Percentiles rank a stretch among this genome's conserved stretches.
Conservation (phyloP, 148 eudicot species). For the Rhododendron kiyosumense region DNA sequence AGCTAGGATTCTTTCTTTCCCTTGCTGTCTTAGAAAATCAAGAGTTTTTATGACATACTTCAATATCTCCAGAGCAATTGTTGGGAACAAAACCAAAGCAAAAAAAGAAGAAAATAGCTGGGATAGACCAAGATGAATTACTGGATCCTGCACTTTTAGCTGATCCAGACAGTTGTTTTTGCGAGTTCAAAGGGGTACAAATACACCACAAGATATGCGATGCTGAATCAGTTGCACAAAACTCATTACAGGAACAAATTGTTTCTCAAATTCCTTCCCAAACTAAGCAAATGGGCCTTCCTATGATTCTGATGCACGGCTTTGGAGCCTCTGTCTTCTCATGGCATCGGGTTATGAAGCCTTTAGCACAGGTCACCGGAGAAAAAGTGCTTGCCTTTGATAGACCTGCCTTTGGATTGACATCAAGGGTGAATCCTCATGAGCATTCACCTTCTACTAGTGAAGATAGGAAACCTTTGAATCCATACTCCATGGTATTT, state of each 20-base stretch:
- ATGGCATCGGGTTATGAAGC: conserved; percentile 82
- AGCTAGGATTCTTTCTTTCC: background rate
- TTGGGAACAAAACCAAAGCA: conserved; percentile 34
- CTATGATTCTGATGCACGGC: conserved; percentile 79
- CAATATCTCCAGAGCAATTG: conserved; percentile 38
- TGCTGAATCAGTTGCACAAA: conserved; percentile 29
- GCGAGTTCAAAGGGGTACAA: conserved; percentile 76
- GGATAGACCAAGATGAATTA: conserved; percentile 83
- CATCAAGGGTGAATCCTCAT: conserved; percentile 53
- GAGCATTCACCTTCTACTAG: conserved; percentile 22
- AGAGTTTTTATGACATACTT: background rate
- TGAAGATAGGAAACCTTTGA: conserved; percentile 45
- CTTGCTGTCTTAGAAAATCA: background rate
- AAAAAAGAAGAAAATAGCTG: conserved; percentile 56
- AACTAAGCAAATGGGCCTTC: conserved; percentile 34
- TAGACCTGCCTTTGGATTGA: conserved; percentile 97
- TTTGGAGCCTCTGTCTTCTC: conserved; percentile 93
- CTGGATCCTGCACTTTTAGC: conserved; percentile 65
- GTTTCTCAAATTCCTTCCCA: conserved; percentile 22
- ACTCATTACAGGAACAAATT: conserved; percentile 20
- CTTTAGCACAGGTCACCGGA: conserved; percentile 44
- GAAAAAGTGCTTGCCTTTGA: conserved; percentile 86
- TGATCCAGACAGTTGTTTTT: conserved; percentile 84
- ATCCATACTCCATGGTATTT: conserved; percentile 77
- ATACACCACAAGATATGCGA: conserved; percentile 78